Evolutionary conservation across 2,329 filamentous ascomycete genomes (phyloP).

Genomic region (Botrytis elliptica): DNA sequence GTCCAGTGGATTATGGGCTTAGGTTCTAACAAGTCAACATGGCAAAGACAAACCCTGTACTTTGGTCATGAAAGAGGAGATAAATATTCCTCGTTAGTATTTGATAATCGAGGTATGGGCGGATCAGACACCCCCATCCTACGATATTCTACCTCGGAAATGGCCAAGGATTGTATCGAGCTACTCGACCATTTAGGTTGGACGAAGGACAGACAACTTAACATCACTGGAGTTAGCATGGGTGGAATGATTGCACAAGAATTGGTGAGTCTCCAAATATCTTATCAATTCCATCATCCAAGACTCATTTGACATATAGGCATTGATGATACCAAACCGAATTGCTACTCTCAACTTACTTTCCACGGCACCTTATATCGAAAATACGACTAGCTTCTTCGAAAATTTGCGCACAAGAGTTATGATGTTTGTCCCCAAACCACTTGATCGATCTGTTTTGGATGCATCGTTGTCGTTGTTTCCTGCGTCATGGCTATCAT

Average conservation of each 20-base stretch:
- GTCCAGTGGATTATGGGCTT: conserved; percentile 77
- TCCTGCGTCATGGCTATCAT: conserved; percentile 58
- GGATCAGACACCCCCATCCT: conserved; percentile 72
- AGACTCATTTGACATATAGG: conserved; percentile 33
- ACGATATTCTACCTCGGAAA: conserved; percentile 79
- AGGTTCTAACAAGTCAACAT: conserved; percentile 64
- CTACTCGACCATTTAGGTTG: conserved; percentile 68
- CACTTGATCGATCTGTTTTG: conserved; percentile 63
- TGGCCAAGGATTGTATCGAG: conserved; percentile 77
- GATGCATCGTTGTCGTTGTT: conserved; percentile 68
- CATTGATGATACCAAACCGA: conserved; percentile 50
- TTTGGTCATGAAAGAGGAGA: conserved; percentile 71
- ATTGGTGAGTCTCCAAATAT: conserved; percentile 47
- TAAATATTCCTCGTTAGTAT: conserved; percentile 70
- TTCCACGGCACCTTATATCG: conserved; percentile 60
- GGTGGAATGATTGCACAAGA: conserved; percentile 94
- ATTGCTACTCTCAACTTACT: conserved; percentile 58
- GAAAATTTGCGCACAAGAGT: conserved; percentile 62
- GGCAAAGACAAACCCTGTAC: conserved; percentile 80
- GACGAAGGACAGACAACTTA: conserved; percentile 56
- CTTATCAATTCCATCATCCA: background rate
- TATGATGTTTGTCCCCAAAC: conserved; percentile 65
- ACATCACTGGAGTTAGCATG: conserved; percentile 78
- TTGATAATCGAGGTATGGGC: conserved; percentile 83
- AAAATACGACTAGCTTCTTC: conserved; percentile 60